These are phyloP conservation scores for Chalaropsis thielavioides DNA, from an alignment of 2,329 filamentous ascomycete genomes.

Conservation along the genomic window DNA sequence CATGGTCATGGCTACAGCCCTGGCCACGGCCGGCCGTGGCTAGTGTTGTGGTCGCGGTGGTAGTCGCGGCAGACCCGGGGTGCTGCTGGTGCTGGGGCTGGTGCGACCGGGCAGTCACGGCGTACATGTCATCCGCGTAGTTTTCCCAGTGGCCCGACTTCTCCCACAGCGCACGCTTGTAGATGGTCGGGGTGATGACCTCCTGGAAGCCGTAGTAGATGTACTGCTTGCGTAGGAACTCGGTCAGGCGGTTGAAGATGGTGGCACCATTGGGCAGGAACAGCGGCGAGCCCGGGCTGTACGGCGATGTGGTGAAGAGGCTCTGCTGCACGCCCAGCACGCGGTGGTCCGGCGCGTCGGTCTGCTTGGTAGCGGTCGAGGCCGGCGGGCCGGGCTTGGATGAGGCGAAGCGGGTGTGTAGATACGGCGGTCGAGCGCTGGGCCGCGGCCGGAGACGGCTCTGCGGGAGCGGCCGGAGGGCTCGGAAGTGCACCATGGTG, in stretches of 20 bases:
- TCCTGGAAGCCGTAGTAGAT: constrained; percentile 74
- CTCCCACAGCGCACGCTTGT: constrained; percentile 77
- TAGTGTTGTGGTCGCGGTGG: neutral
- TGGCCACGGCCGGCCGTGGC: neutral
- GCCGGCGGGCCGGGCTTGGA: neutral
- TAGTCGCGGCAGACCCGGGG: neutral
- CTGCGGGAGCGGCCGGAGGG: neutral
- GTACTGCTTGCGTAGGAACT: constrained; percentile 73
- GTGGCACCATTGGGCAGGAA: constrained; percentile 70
- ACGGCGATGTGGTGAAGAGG: constrained; percentile 63
- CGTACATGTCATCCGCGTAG: constrained; percentile 86
- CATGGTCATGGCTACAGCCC: constrained; percentile 23
- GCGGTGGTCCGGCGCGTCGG: constrained; percentile 39
- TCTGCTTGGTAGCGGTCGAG: neutral
- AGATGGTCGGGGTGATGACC: constrained; percentile 80
- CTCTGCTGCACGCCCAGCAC: constrained; percentile 50
- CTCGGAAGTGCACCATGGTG: constrained; percentile 10
- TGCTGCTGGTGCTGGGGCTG: neutral
- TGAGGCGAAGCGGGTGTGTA: neutral
- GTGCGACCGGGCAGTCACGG: constrained; percentile 45
- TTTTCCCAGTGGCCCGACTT: constrained; percentile 78
- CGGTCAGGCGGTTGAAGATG: constrained; percentile 69
- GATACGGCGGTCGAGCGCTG: neutral
- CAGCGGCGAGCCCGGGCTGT: constrained; percentile 74
- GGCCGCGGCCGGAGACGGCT: neutral